Evolutionary conservation across 2,329 filamentous ascomycete genomes (phyloP).

Genomic region (Domatiomyces catenatus): DNA sequence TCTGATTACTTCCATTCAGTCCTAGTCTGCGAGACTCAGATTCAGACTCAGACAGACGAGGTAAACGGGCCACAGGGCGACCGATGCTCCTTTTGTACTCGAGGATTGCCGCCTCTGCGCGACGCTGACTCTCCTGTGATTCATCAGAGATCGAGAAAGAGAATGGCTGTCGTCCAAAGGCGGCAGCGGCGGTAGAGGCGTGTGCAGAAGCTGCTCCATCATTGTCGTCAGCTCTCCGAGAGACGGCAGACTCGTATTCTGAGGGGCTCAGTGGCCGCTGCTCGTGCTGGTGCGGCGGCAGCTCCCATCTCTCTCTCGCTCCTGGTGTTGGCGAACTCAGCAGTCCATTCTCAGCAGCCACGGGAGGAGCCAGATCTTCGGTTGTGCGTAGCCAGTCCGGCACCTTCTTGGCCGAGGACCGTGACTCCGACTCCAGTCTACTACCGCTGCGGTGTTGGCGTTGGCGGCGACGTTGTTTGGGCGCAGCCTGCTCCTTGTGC

Average conservation of each 20-base stretch:
- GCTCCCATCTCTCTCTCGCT: neutral
- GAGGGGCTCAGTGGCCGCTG: no score
- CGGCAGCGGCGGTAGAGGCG: neutral
- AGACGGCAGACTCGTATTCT: neutral
- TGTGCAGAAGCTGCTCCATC: neutral
- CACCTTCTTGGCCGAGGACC: neutral
- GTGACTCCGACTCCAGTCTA: no score
- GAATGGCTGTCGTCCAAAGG: neutral
- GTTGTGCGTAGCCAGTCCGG: neutral
- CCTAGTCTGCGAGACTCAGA: conserved; percentile 25
- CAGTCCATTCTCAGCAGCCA: neutral
- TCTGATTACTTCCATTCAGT: neutral
- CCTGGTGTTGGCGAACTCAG: neutral
- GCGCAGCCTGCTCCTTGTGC: neutral
- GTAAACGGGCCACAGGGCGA: conserved; percentile 23
- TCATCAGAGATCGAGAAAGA: neutral
- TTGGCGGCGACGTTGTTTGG: neutral
- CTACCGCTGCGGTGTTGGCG: no score
- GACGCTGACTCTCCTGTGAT: neutral
- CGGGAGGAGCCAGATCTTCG: neutral
- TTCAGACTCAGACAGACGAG: conserved; percentile 24
- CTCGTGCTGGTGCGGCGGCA: no score
- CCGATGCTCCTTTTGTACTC: conserved; percentile 15
- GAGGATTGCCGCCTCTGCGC: neutral
- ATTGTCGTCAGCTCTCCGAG: neutral